Percentiles rank a stretch among this genome's conserved stretches.
These are phyloP conservation scores for Mesotaenium endlicherianum DNA, from an alignment of 139 green algal species.

Conservation along the genomic window DNA sequence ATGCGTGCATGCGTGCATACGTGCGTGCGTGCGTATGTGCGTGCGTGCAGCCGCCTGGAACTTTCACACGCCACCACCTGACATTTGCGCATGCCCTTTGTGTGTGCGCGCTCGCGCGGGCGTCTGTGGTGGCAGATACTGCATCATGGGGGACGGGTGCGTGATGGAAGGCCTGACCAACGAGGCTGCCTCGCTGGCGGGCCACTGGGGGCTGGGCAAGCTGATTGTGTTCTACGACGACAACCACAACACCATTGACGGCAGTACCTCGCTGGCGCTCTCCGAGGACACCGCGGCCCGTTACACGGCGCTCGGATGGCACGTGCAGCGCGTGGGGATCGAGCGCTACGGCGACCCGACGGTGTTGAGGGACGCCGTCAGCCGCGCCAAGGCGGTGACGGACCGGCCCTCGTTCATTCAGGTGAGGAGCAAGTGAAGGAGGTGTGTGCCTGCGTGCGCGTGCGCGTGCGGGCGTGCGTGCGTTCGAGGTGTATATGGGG, in stretches of 20 bases:
- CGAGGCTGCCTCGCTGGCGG: slow-evolving; percentile 93
- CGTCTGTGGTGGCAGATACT: no score
- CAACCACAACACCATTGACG: slow-evolving; percentile 84
- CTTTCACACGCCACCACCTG: no score
- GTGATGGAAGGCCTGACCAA: slow-evolving; percentile 99
- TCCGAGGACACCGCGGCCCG: slow-evolving; percentile 14
- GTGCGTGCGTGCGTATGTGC: not conserved
- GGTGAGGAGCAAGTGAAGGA: no score
- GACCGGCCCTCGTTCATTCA: slow-evolving; percentile 27
- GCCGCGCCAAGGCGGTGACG: slow-evolving; percentile 2
- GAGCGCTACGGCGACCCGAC: not conserved
- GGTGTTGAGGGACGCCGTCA: not conserved
- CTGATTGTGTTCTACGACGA: slow-evolving; percentile 98
- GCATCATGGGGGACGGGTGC: slow-evolving; percentile 95
- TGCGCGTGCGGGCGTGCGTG: no score
- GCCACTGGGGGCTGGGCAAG: slow-evolving; percentile 98
- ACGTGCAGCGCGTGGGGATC: slow-evolving; percentile 8
- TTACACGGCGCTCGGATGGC: slow-evolving; percentile 39
- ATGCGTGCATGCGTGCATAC: not conserved
- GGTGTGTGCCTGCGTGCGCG: no score
- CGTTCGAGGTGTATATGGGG: no score
- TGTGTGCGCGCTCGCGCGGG: no score
- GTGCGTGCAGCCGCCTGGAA: no score
- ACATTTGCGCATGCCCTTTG: no score
- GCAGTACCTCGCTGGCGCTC: slow-evolving; percentile 13